Evolutionary conservation across 2,329 filamentous ascomycete species (phyloP).

Genomic region (Thelonectria blattea): DNA sequence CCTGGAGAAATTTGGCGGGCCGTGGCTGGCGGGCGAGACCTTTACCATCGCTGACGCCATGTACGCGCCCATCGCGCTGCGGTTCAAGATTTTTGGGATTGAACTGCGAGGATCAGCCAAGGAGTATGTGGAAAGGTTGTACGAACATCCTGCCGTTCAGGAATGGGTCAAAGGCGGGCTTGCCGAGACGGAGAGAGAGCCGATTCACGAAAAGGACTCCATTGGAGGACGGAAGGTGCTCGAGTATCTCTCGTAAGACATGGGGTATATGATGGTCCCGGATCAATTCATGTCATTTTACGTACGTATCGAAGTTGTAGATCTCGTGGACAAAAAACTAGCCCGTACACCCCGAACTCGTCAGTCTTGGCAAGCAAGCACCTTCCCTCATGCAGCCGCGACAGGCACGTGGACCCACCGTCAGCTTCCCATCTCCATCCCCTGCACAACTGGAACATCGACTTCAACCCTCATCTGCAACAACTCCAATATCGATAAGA

Average conservation of each 20-base stretch:
- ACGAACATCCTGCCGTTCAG: constrained; percentile 44
- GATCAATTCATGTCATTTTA: no score
- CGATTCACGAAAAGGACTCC: constrained; percentile 45
- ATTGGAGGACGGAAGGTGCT: constrained; percentile 42
- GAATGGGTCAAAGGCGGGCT: constrained; percentile 48
- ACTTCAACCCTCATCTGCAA: not conserved
- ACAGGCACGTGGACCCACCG: constrained; percentile 22
- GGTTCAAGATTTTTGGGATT: constrained; percentile 47
- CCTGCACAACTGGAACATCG: no score
- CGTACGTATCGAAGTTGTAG: no score
- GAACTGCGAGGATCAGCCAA: constrained; percentile 38
- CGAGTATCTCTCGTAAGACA: constrained; percentile 33
- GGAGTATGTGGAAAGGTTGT: constrained; percentile 44
- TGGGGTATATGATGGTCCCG: not conserved
- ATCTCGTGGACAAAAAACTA: no score
- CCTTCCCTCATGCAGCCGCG: constrained; percentile 16
- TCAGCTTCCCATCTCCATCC: constrained; percentile 3
- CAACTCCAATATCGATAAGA: constrained; percentile 26
- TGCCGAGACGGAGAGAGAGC: constrained; percentile 46
- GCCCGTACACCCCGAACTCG: no score
- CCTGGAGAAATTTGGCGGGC: constrained; percentile 47
- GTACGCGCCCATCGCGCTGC: constrained; percentile 49
- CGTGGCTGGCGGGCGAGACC: constrained; percentile 46
- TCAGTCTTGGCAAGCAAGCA: not conserved
- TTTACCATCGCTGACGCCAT: constrained; percentile 51